These are phyloP conservation scores for Sporisorium scitamineum DNA, from an alignment of 1,284 basidiomycete genomes.

Conservation along the genomic window DNA sequence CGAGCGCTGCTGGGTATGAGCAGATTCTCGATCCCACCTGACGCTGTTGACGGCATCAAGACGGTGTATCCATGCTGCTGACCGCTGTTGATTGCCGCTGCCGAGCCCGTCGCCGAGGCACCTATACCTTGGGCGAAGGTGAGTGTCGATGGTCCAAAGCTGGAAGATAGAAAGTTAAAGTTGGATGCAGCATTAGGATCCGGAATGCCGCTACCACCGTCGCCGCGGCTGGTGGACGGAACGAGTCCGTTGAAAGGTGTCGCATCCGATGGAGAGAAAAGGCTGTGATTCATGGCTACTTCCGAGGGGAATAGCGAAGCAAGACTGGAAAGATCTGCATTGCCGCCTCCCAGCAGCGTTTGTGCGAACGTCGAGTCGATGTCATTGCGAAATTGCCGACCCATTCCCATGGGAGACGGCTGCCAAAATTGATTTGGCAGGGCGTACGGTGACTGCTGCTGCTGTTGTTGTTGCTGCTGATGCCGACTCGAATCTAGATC, in stretches of 20 bases:
- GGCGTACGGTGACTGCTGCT: slow-evolving; percentile 12
- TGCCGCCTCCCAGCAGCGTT: slow-evolving; percentile 37
- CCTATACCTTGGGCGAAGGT: neutral
- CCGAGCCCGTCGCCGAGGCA: neutral
- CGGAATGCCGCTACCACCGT: neutral
- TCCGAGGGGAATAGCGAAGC: slow-evolving; percentile 22
- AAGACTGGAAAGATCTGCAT: slow-evolving; percentile 16
- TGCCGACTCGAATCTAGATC: slow-evolving; percentile 13
- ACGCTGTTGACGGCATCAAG: neutral
- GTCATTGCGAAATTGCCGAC: slow-evolving; percentile 8
- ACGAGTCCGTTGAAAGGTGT: slow-evolving; percentile 10
- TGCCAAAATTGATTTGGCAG: slow-evolving; percentile 33
- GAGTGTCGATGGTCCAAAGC: neutral
- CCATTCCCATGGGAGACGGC: slow-evolving; percentile 1
- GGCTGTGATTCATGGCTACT: slow-evolving; percentile 16
- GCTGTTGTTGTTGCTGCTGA: slow-evolving; percentile 27
- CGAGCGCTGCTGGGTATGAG: slow-evolving; percentile 2
- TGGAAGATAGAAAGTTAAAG: neutral
- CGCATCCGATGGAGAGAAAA: slow-evolving; percentile 13
- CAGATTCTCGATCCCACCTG: slow-evolving; percentile 8
- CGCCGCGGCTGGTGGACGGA: neutral
- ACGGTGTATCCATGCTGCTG: neutral
- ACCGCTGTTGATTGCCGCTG: neutral
- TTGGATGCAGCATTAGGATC: neutral
- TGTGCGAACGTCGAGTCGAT: slow-evolving; percentile 43